Conservation (phyloP, 345 rosid genomes). For the Citrus mangshanensis region DNA sequence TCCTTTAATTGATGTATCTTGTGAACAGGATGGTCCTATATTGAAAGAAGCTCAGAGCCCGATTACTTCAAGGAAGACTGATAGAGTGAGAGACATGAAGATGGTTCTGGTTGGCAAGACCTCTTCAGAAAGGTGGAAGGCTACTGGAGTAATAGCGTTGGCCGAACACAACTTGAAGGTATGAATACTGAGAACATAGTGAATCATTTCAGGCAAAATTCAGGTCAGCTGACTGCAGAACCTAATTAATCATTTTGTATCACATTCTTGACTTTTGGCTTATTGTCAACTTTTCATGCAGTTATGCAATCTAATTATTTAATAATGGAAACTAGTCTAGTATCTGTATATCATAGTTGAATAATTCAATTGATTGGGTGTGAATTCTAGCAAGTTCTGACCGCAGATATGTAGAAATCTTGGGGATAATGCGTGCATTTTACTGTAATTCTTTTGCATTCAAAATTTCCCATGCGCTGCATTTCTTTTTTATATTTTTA, state of each 20-base stretch:
- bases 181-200: constrained; percentile 3
- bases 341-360: not conserved
- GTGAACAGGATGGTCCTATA: constrained; percentile 66
- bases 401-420: not conserved
- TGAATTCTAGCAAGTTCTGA: not conserved
- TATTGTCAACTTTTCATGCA: not conserved
- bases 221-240: not conserved
- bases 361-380: not conserved
- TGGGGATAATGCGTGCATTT: not conserved
- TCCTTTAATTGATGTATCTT: not conserved
- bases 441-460: not conserved
- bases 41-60: constrained; percentile 57
- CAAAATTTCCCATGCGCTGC: not conserved
- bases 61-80: constrained; percentile 42
- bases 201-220: not conserved
- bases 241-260: not conserved
- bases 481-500: not conserved
- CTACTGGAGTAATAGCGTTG: constrained; percentile 71
- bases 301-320: not conserved
- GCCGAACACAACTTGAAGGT: constrained; percentile 75
- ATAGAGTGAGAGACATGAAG: constrained; percentile 20
- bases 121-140: constrained; percentile 60
- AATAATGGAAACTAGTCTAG: not conserved
- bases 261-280: not conserved
- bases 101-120: constrained; percentile 41